These are phyloP conservation scores for Fusarium sp. DNA, from an alignment of 2,329 filamentous ascomycete species.

Conservation along the genomic window DNA sequence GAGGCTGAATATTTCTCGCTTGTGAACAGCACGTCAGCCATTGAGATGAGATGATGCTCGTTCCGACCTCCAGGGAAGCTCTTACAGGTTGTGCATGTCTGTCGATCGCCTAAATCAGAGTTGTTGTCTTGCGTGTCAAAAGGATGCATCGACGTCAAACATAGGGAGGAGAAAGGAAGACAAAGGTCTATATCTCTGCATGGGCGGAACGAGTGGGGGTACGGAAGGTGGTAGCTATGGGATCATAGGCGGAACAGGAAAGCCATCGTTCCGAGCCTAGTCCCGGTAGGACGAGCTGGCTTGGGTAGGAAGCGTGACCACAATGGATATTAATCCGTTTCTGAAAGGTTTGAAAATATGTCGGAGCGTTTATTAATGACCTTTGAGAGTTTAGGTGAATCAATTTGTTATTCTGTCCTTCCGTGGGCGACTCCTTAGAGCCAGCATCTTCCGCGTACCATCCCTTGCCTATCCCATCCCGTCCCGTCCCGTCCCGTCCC, in stretches of 20 bases:
- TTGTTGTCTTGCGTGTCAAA: background rate
- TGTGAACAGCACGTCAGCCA: background rate
- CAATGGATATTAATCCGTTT: background rate
- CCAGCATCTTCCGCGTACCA: background rate
- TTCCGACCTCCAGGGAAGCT: background rate
- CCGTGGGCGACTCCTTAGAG: background rate
- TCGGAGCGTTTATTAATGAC: background rate
- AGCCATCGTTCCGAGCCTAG: background rate
- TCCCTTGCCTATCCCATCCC: no score
- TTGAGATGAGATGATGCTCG: background rate
- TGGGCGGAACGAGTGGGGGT: background rate
- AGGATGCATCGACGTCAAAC: background rate
- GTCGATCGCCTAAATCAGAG: background rate
- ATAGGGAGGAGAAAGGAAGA: background rate
- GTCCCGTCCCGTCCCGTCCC: no score
- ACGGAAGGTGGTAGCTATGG: background rate
- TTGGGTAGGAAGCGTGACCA: no score
- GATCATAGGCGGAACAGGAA: background rate
- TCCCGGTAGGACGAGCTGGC: background rate
- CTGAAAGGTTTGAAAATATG: background rate
- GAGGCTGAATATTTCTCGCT: constrained; percentile 71
- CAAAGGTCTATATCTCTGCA: background rate
- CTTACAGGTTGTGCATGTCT: background rate
- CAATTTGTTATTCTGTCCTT: background rate
- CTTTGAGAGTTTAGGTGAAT: background rate